Evolutionary conservation across 2,329 filamentous ascomycete species (phyloP), one percentile per base, ranked within the genome.

Genomic region (Fusarium poae): DNA sequence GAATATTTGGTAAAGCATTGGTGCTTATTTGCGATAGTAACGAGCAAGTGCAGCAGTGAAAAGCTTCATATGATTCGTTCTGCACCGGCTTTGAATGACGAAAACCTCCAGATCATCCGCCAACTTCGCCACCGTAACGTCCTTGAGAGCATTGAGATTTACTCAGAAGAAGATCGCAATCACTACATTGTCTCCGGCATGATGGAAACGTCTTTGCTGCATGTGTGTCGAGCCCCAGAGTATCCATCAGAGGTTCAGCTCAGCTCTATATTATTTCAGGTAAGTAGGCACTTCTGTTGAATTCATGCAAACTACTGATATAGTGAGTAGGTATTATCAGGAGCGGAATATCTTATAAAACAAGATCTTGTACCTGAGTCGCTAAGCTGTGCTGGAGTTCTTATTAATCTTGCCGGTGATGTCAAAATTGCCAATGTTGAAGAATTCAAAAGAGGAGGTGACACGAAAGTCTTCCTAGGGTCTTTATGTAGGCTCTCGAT

Each of bases 141-240:
- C 10, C 21, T 50, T 50, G 21, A 50, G 34, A 50, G 48, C 23
- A 21, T 50, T 21, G 21, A 50, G 32, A 50, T 50, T 50, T 50
- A 50, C 18, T 50, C 23, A 12, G 21, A 50, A 20, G 48, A 50
- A 25, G 18, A 50, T 15, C 13, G 15, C 5, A 50, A 50, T 20
- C 34, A 50, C 34, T 50, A 50, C n/a, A 50, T 50, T 6, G 32
- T 50, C 18, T 50, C 48, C 25, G 16, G 16, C 2, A 50, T 50
- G 32, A 29, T 50, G 18, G 16, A 50, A 39, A 50, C 23, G 5
- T 50, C 32, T 15, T 37, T 50, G n/a, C 15, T 50, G 23, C 21
- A 50, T 50, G 5, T 39, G 15, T 50, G 32, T 6, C 3, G 21
- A 25, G 48, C 48, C 18, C 48, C 21, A 20, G 48, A 50, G 11